phyloP scores from a whole-genome alignment of 306 rosid species.

The Fragaria ananassa region DNA sequence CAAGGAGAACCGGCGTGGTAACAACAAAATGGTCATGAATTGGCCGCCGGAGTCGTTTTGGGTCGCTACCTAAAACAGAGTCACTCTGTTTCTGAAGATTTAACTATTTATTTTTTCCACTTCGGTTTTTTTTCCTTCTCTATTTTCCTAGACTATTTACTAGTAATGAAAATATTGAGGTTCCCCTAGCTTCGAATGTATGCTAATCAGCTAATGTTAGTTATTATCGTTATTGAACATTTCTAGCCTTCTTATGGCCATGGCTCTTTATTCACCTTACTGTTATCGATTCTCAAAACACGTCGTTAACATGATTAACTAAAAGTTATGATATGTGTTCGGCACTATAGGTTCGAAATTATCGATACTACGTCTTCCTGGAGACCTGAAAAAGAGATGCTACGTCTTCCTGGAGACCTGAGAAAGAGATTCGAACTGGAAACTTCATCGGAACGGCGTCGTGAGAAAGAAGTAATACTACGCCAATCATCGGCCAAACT shows the following conservation, averaged over 20 bases:
- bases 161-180: conserved; percentile 24
- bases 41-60: conserved; percentile 44
- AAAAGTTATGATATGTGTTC: too few relatives aligned
- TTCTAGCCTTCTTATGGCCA: conserved; percentile 19
- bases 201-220: conserved; percentile 50
- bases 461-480: not conserved
- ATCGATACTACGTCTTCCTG: not conserved
- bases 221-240: conserved; percentile 49
- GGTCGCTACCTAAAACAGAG: conserved; percentile 24
- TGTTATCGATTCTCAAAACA: not conserved
- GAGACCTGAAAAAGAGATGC: not conserved
- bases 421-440: not conserved
- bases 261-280: not conserved
- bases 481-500: not conserved
- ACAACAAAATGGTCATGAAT: conserved; percentile 25
- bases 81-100: conserved; percentile 17
- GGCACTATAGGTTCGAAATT: too few relatives aligned
- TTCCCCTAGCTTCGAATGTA: conserved; percentile 26
- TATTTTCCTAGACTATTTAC: conserved; percentile 10
- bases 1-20: conserved; percentile 54
- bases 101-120: not conserved
- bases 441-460: not conserved
- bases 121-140: conserved; percentile 1
- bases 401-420: not conserved
- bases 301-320: not conserved